These are phyloP conservation scores for Clarireedia hainanense DNA, from an alignment of 2,329 filamentous ascomycete genomes.

Conservation along the genomic window DNA sequence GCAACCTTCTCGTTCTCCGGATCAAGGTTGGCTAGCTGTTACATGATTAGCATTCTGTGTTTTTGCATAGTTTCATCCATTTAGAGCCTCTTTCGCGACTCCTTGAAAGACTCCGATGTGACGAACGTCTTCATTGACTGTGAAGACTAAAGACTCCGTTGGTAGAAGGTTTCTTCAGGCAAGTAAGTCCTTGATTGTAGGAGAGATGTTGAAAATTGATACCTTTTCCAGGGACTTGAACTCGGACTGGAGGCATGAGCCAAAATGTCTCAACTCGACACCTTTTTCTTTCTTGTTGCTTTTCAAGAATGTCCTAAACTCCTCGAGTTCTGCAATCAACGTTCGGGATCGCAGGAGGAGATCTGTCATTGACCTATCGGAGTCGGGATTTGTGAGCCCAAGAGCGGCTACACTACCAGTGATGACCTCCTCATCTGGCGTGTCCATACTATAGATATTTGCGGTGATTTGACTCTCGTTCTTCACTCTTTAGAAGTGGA, in stretches of 20 bases:
- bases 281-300: slow-evolving; percentile 36
- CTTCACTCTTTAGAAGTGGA: neutral
- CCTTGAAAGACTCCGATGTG: neutral
- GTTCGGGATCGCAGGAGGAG: slow-evolving; percentile 22
- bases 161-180: neutral
- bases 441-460: neutral
- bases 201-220: neutral
- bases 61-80: neutral
- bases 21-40: slow-evolving; percentile 17
- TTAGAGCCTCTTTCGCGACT: no score
- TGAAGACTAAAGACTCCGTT: neutral
- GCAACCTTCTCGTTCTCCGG: slow-evolving; percentile 29
- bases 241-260: slow-evolving; percentile 39
- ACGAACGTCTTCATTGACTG: neutral
- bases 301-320: slow-evolving; percentile 35
- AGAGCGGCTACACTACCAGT: neutral
- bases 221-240: slow-evolving; percentile 38
- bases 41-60: slow-evolving; percentile 8
- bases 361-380: slow-evolving; percentile 5
- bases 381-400: neutral
- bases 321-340: slow-evolving; percentile 37
- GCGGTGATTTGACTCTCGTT: neutral
- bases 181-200: slow-evolving; percentile 16
- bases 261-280: slow-evolving; percentile 43
- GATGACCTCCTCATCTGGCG: neutral